Percentiles rank a stretch among this genome's conserved stretches.
These are phyloP conservation scores for Lentinula novae-zelandiae DNA, from an alignment of 1,284 basidiomycete species.

Conservation along the genomic window DNA sequence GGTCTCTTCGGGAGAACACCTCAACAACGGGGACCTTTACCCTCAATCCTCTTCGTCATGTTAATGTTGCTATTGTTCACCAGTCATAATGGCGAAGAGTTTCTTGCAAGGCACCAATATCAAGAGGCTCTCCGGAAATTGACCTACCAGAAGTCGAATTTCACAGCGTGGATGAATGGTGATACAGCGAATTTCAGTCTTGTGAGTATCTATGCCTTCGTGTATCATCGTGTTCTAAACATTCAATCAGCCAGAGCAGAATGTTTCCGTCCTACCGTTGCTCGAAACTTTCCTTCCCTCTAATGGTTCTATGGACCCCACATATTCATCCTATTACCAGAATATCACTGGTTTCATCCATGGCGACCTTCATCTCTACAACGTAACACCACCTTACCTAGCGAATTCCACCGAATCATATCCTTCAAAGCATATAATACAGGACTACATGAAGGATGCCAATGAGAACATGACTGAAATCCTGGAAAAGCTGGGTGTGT, in stretches of 20 bases:
- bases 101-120: conserved; percentile 56
- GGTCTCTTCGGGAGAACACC: conserved; percentile 25
- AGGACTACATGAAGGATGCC: conserved; percentile 41
- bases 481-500: conserved; percentile 44
- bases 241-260: conserved; percentile 43
- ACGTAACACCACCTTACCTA: conserved; percentile 50
- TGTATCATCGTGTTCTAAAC: neutral
- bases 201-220: conserved; percentile 37
- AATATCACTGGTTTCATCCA: conserved; percentile 78
- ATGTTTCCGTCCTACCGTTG: conserved; percentile 43
- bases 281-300: conserved; percentile 47
- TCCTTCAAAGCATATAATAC: conserved; percentile 49
- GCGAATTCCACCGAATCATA: conserved; percentile 26
- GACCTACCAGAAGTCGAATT: conserved; percentile 61
- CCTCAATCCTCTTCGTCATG: conserved; percentile 70
- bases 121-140: conserved; percentile 57
- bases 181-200: conserved; percentile 62
- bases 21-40: conserved; percentile 52
- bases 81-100: conserved; percentile 63
- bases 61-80: conserved; percentile 75
- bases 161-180: conserved; percentile 71
- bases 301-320: conserved; percentile 42
- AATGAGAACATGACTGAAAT: conserved; percentile 49
- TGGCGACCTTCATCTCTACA: conserved; percentile 56
- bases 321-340: conserved; percentile 56